Evolutionary conservation across 2,329 filamentous ascomycete species (phyloP), one percentile per base, ranked within the genome.

Genomic region (Gaeumannomyces sp.): DNA sequence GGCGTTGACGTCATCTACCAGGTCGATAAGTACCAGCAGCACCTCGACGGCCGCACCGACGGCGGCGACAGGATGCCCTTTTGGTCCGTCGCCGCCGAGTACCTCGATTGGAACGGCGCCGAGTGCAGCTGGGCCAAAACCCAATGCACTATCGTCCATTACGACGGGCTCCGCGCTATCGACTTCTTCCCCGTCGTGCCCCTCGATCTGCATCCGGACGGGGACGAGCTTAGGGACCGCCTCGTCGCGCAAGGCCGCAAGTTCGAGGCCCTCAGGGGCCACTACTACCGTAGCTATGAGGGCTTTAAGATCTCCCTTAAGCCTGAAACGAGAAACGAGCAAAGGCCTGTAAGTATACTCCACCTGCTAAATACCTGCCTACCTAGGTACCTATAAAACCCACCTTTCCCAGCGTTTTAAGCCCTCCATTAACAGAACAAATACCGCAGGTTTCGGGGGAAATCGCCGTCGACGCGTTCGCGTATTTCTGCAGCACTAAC

Each of bases 21-120:
- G 4, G 74, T 79, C 0, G 70, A 70, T 5, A 71, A 72, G 59
- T 76, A 73, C 63, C 61, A 71, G 27, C 11, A 58, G 57, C 35
- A 8, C 35, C 3, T 16, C 11, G 35, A 13, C 35, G 35, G 35
- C 10, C 35, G n/a, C n/a, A 31, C 31, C 31, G 31, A 31, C 31
- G 31, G 31, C 31, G 4, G 31, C 31, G 31, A 31, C 14, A 8
- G 35, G 4, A 8, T 45, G 14, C 33, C 56, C 58, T 59, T 16
- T 27, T 76, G 72, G 72, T 62, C 64, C 2, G 68, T 78, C 53
- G 65, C 67, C 6, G 61, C 75, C 62, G 73, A 78, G 63, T 76
- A 73, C 62, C 59, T 78, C 2, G 74, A 77, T 62, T 78, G 75
- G 75, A 74, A 77, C 56, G 72, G 76, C 10, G 69, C 73, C 33